A percentile compares a stretch with the other conserved stretches of the same genome.
Conservation (phyloP, 2,329 filamentous ascomycete genomes). For the Fusarium chlamydosporum region DNA sequence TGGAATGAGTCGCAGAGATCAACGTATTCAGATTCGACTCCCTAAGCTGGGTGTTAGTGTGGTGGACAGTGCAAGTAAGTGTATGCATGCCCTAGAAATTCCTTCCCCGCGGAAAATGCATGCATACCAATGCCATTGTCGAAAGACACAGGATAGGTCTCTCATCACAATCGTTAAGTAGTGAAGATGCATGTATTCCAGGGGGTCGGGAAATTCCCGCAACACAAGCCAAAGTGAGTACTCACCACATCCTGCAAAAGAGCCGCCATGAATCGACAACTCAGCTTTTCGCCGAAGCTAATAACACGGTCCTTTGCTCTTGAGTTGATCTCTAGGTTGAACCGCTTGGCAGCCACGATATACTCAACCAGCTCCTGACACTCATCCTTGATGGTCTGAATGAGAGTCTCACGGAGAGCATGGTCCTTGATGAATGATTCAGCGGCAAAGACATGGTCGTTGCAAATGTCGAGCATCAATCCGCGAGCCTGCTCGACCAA, state of each 20-base stretch:
- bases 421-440: constrained; percentile 71
- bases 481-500: constrained; percentile 75
- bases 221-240: constrained; percentile 1
- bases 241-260: constrained; percentile 80
- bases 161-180: background rate
- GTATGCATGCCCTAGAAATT: background rate
- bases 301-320: constrained; percentile 89
- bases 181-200: background rate
- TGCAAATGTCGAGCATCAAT: constrained; percentile 84
- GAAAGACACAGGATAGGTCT: background rate
- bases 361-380: constrained; percentile 86
- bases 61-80: background rate
- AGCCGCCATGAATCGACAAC: constrained; percentile 90
- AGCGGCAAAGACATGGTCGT: constrained; percentile 84
- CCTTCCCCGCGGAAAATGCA: background rate
- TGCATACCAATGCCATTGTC: background rate
- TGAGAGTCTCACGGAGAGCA: constrained; percentile 70
- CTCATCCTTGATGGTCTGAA: constrained; percentile 78
- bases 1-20: constrained; percentile 88
- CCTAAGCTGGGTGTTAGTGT: constrained; percentile 60
- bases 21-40: constrained; percentile 88
- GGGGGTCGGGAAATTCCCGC: constrained; percentile 20
- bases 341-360: constrained; percentile 73
- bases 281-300: constrained; percentile 95
- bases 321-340: constrained; percentile 81